Conservation (phyloP, 805 yeast species). For the Kuraishia capsulata region DNA sequence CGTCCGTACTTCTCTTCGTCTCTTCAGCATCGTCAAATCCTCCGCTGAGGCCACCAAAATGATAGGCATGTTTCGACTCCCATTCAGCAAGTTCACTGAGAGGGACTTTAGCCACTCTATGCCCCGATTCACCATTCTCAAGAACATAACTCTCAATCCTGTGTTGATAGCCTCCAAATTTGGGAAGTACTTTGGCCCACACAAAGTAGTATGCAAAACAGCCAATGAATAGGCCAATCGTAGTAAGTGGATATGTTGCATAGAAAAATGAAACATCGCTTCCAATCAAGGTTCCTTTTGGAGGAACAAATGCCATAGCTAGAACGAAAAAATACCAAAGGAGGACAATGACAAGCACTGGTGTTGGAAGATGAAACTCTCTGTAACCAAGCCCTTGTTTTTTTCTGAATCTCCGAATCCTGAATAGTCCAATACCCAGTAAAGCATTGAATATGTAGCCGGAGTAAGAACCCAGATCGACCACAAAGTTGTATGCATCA, state of each 20-base stretch:
- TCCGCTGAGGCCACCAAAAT: no score
- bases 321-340: conserved; percentile 27
- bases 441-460: conserved; percentile 64
- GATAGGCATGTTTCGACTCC: no score
- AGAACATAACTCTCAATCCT: conserved; percentile 20
- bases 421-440: conserved; percentile 54
- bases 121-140: conserved; percentile 29
- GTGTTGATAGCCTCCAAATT: conserved; percentile 21
- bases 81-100: conserved; percentile 21
- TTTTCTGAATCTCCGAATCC: conserved; percentile 26
- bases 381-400: conserved; percentile 21
- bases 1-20: no score
- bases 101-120: conserved; percentile 27
- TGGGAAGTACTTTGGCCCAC: conserved; percentile 28
- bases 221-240: conserved; percentile 22
- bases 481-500: conserved; percentile 75
- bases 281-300: conserved; percentile 28
- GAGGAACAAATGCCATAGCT: conserved; percentile 33
- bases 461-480: conserved; percentile 76
- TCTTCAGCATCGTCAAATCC: no score
- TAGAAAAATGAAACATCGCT: conserved; percentile 33
- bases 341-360: conserved; percentile 22
- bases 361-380: conserved; percentile 25
- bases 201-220: conserved; percentile 26
- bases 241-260: conserved; percentile 29